Evolutionary conservation across 352 stramenopile genomes (phyloP).

Genomic region (Globisporangium middletonii): DNA sequence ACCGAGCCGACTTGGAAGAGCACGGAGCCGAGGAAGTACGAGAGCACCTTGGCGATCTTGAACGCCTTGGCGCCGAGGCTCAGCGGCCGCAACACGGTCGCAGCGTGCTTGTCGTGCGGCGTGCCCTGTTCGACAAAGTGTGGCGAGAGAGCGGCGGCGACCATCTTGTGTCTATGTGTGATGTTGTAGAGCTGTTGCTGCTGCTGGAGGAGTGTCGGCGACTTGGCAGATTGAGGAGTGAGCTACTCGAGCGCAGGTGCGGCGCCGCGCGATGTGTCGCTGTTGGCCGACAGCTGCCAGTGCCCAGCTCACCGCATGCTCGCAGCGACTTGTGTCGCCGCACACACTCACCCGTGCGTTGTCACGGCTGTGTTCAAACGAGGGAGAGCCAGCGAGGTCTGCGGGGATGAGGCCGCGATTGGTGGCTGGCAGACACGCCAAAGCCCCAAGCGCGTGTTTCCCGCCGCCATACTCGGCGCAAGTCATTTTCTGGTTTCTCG

Average conservation of each 20-base stretch:
- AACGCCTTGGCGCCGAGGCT: conserved; percentile 36
- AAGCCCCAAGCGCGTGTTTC: no score
- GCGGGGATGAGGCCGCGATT: no score
- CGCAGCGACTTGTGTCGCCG: no score
- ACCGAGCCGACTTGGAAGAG: conserved; percentile 77
- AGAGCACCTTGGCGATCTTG: conserved; percentile 39
- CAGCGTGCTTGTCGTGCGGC: conserved; percentile 14
- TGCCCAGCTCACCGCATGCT: no score
- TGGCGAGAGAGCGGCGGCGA: conserved; percentile 14
- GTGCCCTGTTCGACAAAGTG: conserved; percentile 23
- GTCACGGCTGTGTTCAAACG: no score
- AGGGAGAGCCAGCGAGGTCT: no score
- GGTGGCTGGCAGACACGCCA: no score
- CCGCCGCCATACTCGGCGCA: no score
- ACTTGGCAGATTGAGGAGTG: conserved; percentile 12
- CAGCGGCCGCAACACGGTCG: conserved; percentile 15
- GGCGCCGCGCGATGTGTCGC: neutral
- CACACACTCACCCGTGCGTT: no score
- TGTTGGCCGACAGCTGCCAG: no score
- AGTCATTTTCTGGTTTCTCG: no score
- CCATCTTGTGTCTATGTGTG: conserved; percentile 1
- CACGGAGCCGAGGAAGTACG: conserved; percentile 58
- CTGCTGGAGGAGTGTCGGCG: conserved; percentile 1
- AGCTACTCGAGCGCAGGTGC: neutral
- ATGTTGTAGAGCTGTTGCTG: neutral